Base-by-base conservation (phyloP, 768 basidiomycete genomes). In the Tubosaeta brunneosetosa region DNA sequence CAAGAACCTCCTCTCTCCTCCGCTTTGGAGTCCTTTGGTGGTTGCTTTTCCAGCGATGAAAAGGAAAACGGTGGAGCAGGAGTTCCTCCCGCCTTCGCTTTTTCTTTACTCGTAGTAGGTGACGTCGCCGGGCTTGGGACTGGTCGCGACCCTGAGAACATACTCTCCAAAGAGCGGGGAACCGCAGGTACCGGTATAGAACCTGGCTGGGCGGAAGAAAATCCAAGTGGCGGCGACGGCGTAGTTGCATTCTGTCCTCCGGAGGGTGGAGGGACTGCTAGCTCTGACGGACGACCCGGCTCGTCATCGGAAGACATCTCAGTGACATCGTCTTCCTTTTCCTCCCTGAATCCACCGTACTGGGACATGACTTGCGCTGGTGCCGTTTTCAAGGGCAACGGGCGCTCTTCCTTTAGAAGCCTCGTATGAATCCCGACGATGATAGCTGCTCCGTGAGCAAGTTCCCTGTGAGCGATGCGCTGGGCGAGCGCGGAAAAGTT, bases 381-480 rank as follows among this genome's bases (percentile, higher is more conserved):
- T 1, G 13, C 31, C 14, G 45, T n/a, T 17, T 10, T 34, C 27
- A 29, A 44, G 0, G 45, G 19, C 4, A 46, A 46, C 12, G 57
- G 55, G 22, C 49, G 40, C 25, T 26, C 25, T 22, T 51, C n/a
- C 17, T 43, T 49, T 43, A 65, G 38, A 1, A 67, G 12, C 34
- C 61, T 62, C 0, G 49, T 12, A 17, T 61, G 52, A 37, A 67
- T 50, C 4, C 55, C 58, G 6, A 63, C 26, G 10, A 67, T 40
- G 33, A 66, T 56, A 6, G 58, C 58, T 1, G 53, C 53, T 7
- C 61, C 65, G 14, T 63, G 66, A 19, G 51, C 25, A 12, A 66
- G 53, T 32, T 67, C 56, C 26, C 47, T 52, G 27, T 55, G 50
- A 0, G 53, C 63, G 8, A 65, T 61, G 22, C 61, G 52, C 19